These are phyloP conservation scores for Entomortierella chlamydospora DNA, from an alignment of 192 early-diverging fungal genomes.

Conservation along the genomic window DNA sequence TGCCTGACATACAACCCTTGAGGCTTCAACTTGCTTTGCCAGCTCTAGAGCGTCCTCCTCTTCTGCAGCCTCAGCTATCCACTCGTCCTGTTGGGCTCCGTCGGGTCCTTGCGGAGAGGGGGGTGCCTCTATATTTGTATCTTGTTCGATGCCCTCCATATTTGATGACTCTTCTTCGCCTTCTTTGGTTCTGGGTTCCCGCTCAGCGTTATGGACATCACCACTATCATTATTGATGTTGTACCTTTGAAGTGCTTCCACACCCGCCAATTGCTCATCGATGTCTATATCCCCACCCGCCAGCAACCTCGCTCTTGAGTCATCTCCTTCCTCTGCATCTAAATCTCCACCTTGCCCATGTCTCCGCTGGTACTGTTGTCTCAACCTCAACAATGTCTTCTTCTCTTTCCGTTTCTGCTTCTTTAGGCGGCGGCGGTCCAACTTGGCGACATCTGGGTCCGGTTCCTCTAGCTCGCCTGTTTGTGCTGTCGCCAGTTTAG, in stretches of 20 bases:
- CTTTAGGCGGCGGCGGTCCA: neutral
- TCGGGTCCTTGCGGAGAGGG: neutral
- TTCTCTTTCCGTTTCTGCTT: conserved; percentile 1
- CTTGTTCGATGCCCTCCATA: neutral
- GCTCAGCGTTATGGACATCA: neutral
- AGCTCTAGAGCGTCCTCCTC: conserved; percentile 10
- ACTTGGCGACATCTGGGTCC: neutral
- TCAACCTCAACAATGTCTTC: neutral
- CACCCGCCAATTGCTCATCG: neutral
- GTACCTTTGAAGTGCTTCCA: neutral
- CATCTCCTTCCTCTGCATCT: neutral
- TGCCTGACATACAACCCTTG: conserved; percentile 24
- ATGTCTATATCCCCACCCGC: neutral
- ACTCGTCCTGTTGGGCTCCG: neutral
- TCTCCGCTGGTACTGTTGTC: neutral
- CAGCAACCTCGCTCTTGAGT: neutral
- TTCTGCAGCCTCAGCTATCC: neutral
- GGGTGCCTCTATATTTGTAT: neutral
- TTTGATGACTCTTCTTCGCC: neutral
- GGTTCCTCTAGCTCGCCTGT: neutral
- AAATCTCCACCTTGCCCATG: neutral
- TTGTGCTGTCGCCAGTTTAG: neutral
- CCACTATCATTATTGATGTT: neutral
- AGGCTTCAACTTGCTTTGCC: conserved; percentile 33
- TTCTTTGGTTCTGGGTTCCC: neutral